Evolutionary conservation across 495 filamentous ascomycete genomes (phyloP).

Genomic region (Astrocystis sublimbata): DNA sequence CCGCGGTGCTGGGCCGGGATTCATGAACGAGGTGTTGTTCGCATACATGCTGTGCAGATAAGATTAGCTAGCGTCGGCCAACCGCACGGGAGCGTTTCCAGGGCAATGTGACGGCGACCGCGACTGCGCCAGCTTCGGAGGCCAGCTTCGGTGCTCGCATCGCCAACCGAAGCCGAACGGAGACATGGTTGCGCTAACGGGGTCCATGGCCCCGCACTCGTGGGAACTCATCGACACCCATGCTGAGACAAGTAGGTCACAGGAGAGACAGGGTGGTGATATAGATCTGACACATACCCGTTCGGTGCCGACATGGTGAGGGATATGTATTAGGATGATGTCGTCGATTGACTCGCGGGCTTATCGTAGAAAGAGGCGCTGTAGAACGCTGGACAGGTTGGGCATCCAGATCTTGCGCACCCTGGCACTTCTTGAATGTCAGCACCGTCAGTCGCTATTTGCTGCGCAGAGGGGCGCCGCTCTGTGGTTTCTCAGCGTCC

Average conservation of each 20-base stretch:
- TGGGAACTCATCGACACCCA: slow-evolving; percentile 8
- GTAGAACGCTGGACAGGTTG: slow-evolving; percentile 1
- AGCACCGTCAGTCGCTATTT: too few relatives aligned
- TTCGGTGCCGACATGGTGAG: slow-evolving; percentile 31
- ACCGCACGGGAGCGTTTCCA: not conserved
- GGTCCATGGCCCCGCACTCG: not conserved
- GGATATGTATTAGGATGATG: not conserved
- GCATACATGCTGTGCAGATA: slow-evolving; percentile 56
- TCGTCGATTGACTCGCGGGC: not conserved
- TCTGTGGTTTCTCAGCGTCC: not conserved
- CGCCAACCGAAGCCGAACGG: not conserved
- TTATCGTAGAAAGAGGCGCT: not conserved
- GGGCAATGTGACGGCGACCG: not conserved
- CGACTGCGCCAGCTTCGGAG: not conserved
- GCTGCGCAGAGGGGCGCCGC: slow-evolving; percentile 1
- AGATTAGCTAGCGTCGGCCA: slow-evolving; percentile 20
- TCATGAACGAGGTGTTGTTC: slow-evolving; percentile 85
- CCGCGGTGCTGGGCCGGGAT: slow-evolving; percentile 89
- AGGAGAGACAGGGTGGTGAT: not conserved
- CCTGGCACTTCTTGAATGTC: too few relatives aligned
- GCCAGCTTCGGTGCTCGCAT: not conserved
- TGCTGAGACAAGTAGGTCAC: not conserved
- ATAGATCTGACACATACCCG: slow-evolving; percentile 25
- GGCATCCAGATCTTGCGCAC: slow-evolving; percentile 8
- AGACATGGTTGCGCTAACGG: slow-evolving; percentile 4